Conservation (phyloP, 1,284 basidiomycete species). For the Naganishia liquefaciens region DNA sequence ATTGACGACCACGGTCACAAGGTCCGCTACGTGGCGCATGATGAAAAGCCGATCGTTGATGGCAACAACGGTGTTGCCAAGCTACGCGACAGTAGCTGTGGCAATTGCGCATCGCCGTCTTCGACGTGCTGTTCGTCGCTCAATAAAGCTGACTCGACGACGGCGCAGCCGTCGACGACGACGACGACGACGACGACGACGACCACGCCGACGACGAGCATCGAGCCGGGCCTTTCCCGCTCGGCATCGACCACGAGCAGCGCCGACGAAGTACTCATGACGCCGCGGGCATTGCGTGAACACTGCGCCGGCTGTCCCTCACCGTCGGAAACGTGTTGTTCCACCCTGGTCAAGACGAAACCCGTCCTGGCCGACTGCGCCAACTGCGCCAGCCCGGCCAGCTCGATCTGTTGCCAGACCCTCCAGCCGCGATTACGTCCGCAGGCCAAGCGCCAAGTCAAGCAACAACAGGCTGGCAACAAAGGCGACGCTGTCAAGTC, state of each 20-base stretch:
- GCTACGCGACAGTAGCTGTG: conserved; percentile 21
- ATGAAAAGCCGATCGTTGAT: conserved; percentile 3
- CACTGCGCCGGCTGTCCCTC: conserved; percentile 27
- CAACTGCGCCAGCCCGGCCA: conserved; percentile 18
- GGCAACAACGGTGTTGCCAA: conserved; percentile 5
- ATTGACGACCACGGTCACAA: conserved; percentile 9
- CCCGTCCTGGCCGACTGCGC: conserved; percentile 16
- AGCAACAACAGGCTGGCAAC: conserved; percentile 3
- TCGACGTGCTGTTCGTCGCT: conserved; percentile 25
- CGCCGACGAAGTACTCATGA: conserved; percentile 19
- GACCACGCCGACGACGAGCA: conserved; percentile 3
- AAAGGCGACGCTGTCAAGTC: conserved; percentile 35
- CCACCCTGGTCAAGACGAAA: conserved; percentile 16
- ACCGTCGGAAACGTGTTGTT: conserved; percentile 31
- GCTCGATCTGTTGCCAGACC: conserved; percentile 32
- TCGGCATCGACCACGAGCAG: conserved; percentile 11
- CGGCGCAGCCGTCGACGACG: neutral
- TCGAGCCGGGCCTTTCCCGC: conserved; percentile 10
- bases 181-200: neutral
- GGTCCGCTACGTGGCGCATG: conserved; percentile 20
- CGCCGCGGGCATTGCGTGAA: conserved; percentile 15
- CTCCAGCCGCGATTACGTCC: conserved; percentile 24
- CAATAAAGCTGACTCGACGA: conserved; percentile 3
- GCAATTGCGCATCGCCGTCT: conserved; percentile 28
- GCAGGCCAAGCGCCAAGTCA: neutral